phyloP scores from a whole-genome alignment of 2,329 filamentous ascomycete genomes.

The Bipolaris gigantea region DNA sequence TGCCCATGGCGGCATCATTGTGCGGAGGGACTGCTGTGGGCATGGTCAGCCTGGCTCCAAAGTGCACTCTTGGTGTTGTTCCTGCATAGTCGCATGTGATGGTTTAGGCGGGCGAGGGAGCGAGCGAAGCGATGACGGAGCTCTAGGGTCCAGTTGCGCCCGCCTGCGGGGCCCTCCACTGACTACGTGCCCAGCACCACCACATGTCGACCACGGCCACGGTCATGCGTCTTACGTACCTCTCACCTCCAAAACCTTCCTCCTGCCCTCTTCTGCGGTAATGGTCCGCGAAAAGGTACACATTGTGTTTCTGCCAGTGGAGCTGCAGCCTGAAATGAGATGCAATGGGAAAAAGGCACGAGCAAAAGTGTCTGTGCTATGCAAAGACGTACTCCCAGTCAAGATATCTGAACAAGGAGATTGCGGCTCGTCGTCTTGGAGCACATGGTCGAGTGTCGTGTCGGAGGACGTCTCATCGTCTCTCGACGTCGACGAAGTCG shows the following conservation, averaged over 20 bases:
- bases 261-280: constrained; percentile 20
- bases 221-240: constrained; percentile 16
- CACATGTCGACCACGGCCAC: background rate
- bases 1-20: constrained; percentile 27
- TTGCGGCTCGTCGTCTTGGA: constrained; percentile 4
- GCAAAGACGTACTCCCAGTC: background rate
- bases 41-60: constrained; percentile 31
- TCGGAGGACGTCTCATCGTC: constrained; percentile 22
- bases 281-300: constrained; percentile 34
- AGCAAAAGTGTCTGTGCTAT: background rate
- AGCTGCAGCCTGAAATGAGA: constrained; percentile 35
- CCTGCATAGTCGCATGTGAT: constrained; percentile 29
- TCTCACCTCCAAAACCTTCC: constrained; percentile 11
- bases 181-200: background rate
- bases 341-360: constrained; percentile 25
- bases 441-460: constrained; percentile 15
- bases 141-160: constrained; percentile 20
- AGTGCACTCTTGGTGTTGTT: constrained; percentile 12
- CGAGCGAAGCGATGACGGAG: constrained; percentile 28
- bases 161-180: constrained; percentile 12
- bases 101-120: constrained; percentile 10
- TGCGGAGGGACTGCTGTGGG: constrained; percentile 30
- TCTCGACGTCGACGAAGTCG: constrained; percentile 12
- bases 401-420: constrained; percentile 2
- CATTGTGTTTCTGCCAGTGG: constrained; percentile 31